Percentiles rank a stretch among this genome's conserved stretches.
Evolutionary conservation across 306 rosid species (phyloP).

Genomic region (Phaseolus lunatus): DNA sequence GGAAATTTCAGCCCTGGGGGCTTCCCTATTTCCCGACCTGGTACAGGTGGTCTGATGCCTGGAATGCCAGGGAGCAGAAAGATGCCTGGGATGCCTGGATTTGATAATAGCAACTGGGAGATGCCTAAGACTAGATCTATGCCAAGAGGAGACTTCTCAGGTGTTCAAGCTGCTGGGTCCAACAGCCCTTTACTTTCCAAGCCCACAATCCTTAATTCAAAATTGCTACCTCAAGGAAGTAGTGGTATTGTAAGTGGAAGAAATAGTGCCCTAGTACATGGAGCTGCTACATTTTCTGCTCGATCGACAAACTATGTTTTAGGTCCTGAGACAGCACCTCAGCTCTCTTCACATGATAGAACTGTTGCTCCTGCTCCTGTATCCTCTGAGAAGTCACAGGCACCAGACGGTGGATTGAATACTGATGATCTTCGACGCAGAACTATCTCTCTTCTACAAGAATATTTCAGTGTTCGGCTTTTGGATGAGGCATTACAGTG

Average conservation of each 20-base stretch:
- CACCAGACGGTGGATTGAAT: constrained; percentile 56
- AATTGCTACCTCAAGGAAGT: constrained; percentile 80
- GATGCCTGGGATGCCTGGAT: constrained; percentile 81
- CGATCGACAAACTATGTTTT: constrained; percentile 50
- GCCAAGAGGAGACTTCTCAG: constrained; percentile 64
- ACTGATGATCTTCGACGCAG: constrained; percentile 55
- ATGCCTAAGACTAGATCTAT: constrained; percentile 58
- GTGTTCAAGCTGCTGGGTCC: constrained; percentile 56
- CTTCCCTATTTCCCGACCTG: constrained; percentile 66
- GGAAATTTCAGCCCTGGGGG: constrained; percentile 69
- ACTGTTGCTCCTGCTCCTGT: constrained; percentile 39
- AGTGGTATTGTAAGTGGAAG: constrained; percentile 65
- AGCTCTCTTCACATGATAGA: constrained; percentile 55
- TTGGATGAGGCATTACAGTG: constrained; percentile 83
- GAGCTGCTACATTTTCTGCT: constrained; percentile 59
- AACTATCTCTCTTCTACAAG: constrained; percentile 73
- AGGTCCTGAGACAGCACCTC: constrained; percentile 52
- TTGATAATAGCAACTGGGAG: constrained; percentile 86
- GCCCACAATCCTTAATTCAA: constrained; percentile 56
- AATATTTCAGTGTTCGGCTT: constrained; percentile 66
- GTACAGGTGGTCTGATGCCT: constrained; percentile 90
- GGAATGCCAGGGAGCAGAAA: constrained; percentile 88
- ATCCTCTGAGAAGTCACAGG: constrained; percentile 55
- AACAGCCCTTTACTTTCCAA: constrained; percentile 60
- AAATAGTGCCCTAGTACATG: constrained; percentile 74